Evolutionary conservation across 805 yeast species (phyloP).

Genomic region (Cyberlindnera japonica): DNA sequence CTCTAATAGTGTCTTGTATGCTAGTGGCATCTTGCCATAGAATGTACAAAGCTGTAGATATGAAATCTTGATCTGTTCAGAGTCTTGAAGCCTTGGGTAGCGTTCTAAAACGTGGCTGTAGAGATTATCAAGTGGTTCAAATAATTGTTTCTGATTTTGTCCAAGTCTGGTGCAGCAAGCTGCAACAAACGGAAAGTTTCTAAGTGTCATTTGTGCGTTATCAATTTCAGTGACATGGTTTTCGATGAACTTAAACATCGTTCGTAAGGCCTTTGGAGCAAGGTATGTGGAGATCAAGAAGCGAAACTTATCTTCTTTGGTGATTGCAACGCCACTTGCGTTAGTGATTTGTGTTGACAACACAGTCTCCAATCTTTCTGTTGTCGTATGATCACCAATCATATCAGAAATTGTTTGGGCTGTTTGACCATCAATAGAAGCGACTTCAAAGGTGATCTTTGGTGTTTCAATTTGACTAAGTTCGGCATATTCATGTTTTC

Average conservation of each 20-base stretch:
- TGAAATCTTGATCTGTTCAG: conserved; percentile 1
- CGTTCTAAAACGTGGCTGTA: not conserved
- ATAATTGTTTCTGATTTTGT: not conserved
- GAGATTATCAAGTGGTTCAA: not conserved
- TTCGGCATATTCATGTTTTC: conserved; percentile 3
- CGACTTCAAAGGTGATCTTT: not conserved
- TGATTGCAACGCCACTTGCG: conserved; percentile 2
- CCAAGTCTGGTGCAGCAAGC: conserved; percentile 2
- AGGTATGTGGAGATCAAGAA: conserved; percentile 4
- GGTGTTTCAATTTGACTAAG: conserved; percentile 3
- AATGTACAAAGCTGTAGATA: not conserved
- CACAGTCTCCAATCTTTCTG: not conserved
- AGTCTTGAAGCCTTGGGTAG: conserved; percentile 4
- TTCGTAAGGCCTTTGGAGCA: not conserved
- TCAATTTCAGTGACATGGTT: conserved; percentile 5
- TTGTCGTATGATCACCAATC: not conserved
- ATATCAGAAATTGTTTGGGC: not conserved
- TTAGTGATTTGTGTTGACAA: conserved; percentile 1
- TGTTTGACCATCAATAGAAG: conserved; percentile 1
- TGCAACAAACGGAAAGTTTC: not conserved
- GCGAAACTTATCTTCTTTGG: conserved; percentile 11
- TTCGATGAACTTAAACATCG: conserved; percentile 2
- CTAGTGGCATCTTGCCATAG: conserved; percentile 1
- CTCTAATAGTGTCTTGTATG: not conserved
- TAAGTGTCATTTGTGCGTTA: conserved; percentile 8